phyloP scores from a whole-genome alignment of 2,329 filamentous ascomycete genomes.

The Nectriaceae sp. region DNA sequence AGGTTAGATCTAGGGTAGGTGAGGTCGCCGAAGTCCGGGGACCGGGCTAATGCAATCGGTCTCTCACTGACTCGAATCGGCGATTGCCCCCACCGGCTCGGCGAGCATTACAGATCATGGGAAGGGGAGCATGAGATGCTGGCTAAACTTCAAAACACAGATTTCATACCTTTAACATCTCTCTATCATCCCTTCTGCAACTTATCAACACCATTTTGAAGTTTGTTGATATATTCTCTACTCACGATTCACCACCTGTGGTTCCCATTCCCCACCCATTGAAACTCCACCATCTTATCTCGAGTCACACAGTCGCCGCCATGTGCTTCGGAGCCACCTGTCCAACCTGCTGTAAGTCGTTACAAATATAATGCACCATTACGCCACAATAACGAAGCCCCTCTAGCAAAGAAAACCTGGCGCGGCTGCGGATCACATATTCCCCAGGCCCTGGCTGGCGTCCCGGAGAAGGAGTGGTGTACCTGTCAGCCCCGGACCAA shows the following conservation, averaged over 20 bases:
- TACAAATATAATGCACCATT: neutral
- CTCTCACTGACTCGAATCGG: neutral
- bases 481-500: slow-evolving; percentile 47
- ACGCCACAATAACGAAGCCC: neutral
- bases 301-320: slow-evolving; percentile 12
- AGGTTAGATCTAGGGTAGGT: neutral
- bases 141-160: too few species aligned
- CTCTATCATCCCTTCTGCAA: neutral
- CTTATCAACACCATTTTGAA: neutral
- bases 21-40: neutral
- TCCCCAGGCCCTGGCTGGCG: slow-evolving; percentile 43
- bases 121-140: too few species aligned
- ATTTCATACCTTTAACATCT: neutral
- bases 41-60: neutral
- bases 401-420: slow-evolving; percentile 52
- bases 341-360: slow-evolving; percentile 42
- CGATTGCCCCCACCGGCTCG: neutral
- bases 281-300: neutral
- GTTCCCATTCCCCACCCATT: neutral
- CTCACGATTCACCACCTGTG: neutral
- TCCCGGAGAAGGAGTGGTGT: slow-evolving; percentile 50
- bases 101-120: neutral
- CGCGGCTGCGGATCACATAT: slow-evolving; percentile 52
- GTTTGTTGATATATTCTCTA: neutral
- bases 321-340: slow-evolving; percentile 47